Evolutionary conservation across 176 grass and related monocot genomes (phyloP), one percentile per base, ranked within the genome.

Genomic region (Pontederia crassipes): DNA sequence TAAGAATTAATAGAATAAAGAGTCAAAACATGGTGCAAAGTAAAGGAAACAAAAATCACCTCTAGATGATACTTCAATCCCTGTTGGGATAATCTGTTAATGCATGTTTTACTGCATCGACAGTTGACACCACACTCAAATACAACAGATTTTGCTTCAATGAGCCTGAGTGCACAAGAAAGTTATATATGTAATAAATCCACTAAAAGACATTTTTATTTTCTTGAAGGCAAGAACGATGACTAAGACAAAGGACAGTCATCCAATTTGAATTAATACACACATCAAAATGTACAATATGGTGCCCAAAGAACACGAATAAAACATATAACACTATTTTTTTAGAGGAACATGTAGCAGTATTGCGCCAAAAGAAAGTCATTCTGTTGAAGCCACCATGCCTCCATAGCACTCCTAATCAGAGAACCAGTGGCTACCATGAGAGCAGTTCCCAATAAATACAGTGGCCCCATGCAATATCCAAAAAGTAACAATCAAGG

Each of bases 91-190:
- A 81, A 88, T 76, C 84, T 78, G 28, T 97, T 97, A 28, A 91
- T 82, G 71, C 92, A 97, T 4, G 68, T 77, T 4, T 61, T 28
- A 28, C 74, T 72, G 48, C 93, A 97, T 40, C 80, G 57, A 63
- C 93, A 97, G 49, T 78, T 85, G 46, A 72, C 66, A 55, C 84
- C 93, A 64, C 93, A 97, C 66, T 97, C 93, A 74, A 88, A 91
- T 20, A 91, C 93, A 57, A 97, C 65, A 11, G 93, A 80, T 72
- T 91, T 91, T 11, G 93, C 87, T 48, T 97, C 92, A 62, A 97
- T 84, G 64, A 97, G 69, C 73, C 87, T 97, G 48, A 46, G 56
- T 3, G 28, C 46, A 56, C 10, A 57, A 57, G 4, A 26, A 18
- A 26, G 4, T 12, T 64, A 28, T 26, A 48, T n/a, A 20, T 49